Base-by-base conservation (phyloP, 2,329 filamentous ascomycete genomes). In the Sporothrix phasma region DNA sequence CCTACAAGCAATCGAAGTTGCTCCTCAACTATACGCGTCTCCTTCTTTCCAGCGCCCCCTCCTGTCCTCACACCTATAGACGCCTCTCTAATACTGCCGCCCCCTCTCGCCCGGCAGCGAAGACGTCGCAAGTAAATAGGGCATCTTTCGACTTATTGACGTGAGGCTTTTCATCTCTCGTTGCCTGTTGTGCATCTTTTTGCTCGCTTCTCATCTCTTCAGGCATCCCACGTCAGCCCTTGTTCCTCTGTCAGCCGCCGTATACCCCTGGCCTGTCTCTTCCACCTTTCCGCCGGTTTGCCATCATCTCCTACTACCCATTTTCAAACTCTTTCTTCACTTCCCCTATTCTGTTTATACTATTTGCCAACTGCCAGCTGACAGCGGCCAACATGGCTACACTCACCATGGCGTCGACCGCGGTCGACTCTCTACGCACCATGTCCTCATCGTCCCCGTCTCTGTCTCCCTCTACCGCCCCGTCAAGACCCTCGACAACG, bases 321-420 rank as follows among this genome's bases (percentile, higher is more conserved):
- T 17, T 26, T 24, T 59, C 22, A 3, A 29, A 19, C 56, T n/a
- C n/a, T 24, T n/a, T 45, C n/a, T 43, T 22, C n/a, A 24, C 26
- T 24, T 13, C 5, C 17, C 43, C 8, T 7, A 19, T 45, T 22
- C 5, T 46, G 6, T 19, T 24, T 24, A 29, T 47, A 31, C 5
- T n/a, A 29, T 31, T 5, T 26, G n/a, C 31, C 34, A 17, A 17
- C 19, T 24, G 13, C 15, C n/a, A 26, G n/a, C 31, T 22, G 26
- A 2, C n/a, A 15, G 5, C 31, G 1, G 34, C 17, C 60, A 39
- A 22, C 39, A 65, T 66, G 62, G 56, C 65, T 7, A 62, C 64
- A 45, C 43, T 68, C 11, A 65, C 64, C 13, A 11, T 67, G 46
- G 66, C 61, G 43, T 63, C 65, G 59, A 31, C 65, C 13, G 51